Percentiles rank a stretch among this genome's conserved stretches.
Conservation (phyloP, 169 alveolate genomes). For the Plasmodium cynomolgi region DNA sequence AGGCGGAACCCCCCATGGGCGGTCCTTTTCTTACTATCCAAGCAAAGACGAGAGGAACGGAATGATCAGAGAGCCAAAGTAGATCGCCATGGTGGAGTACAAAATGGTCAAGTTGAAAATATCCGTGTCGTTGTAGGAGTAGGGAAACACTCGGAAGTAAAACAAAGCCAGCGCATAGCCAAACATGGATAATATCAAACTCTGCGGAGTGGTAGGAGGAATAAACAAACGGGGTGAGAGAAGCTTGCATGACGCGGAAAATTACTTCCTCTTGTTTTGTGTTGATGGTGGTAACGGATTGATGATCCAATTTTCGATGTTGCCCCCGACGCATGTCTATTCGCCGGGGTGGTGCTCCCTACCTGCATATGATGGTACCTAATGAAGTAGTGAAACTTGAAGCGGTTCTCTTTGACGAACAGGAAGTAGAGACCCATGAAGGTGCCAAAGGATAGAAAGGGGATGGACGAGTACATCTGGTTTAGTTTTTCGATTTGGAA, state of each 20-base stretch:
- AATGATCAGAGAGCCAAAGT: constrained; percentile 53
- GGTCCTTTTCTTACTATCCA: constrained; percentile 44
- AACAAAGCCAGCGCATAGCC: constrained; percentile 73
- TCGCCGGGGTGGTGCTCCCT: background rate
- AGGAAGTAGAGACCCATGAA: constrained; percentile 66
- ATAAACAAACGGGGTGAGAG: background rate
- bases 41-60: constrained; percentile 55
- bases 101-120: constrained; percentile 50
- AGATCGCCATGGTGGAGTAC: constrained; percentile 67
- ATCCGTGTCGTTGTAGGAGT: constrained; percentile 69
- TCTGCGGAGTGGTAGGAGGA: background rate
- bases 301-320: background rate
- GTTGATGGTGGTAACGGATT: background rate
- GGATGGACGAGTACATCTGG: constrained; percentile 51
- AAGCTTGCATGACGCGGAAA: background rate
- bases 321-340: background rate
- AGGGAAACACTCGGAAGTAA: constrained; percentile 69
- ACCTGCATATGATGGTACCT: constrained; percentile 73
- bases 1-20: background rate
- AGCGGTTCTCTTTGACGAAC: constrained; percentile 64
- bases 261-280: background rate
- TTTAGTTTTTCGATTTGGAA: constrained; percentile 52
- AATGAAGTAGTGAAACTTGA: constrained; percentile 65
- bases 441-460: constrained; percentile 63
- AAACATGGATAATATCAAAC: constrained; percentile 63